Base-by-base conservation (phyloP, 805 yeast genomes). In the Henningerozyma blattae region DNA sequence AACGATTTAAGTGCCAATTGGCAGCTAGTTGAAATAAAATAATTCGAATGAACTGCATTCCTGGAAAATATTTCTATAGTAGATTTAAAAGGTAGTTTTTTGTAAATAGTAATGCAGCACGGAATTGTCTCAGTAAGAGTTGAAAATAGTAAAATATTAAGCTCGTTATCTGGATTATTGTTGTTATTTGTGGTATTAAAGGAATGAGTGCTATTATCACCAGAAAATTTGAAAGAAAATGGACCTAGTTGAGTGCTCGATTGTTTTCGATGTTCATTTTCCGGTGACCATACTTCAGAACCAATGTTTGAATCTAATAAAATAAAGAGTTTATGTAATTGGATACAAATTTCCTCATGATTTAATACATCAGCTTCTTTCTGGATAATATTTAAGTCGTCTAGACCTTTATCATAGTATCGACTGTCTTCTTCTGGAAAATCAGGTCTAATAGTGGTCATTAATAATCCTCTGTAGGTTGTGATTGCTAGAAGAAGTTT, bases 31-130 rank as follows among this genome's bases (percentile, higher is more conserved):
- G 86, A 67, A 7, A 87, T 73, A n/a, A 67, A 59, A 4, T 56
- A 58, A 41, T 77, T 77, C 2, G 68, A 63, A 53, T 86, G 94
- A 1, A 78, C 72, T 3, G 84, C 71, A 49, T 86, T 85, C 36
- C 84, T 66, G 27, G 87, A 76, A 13, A 91, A 59, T 3, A 85
- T 61, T 38, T 89, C 97, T 18, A 87, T 72, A 2, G 79, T 61
- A 22, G 72, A 68, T 36, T 79, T 68, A 46, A 77, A 75, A 9
- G 75, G 70, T 2, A 77, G 64, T 17, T 61, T 68, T 26, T 56
- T 52, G 32, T 61, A 50, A 3, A 65, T 54, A 28, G 59, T 64
- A 1, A 65, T 56, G 44, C 81, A 70, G 74, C 87, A 80, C 0
- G 97, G 91, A 29, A 80, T 62, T 2, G 80, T 65, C 20, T 82